These are phyloP conservation scores for Cryoendolithus antarcticus DNA, from an alignment of 2,329 filamentous ascomycete species.

Conservation along the genomic window DNA sequence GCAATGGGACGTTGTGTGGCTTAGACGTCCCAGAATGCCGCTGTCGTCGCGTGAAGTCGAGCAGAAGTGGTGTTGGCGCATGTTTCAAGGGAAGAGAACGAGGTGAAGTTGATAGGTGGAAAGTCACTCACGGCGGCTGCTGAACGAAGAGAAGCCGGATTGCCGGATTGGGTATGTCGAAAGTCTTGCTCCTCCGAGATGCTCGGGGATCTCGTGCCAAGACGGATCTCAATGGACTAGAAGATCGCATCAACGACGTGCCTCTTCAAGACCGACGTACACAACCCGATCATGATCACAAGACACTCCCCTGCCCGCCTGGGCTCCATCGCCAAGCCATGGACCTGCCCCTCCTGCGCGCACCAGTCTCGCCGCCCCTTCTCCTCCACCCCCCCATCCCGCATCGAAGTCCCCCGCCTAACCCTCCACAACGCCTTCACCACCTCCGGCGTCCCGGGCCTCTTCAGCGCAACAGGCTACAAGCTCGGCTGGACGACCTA, in stretches of 20 bases:
- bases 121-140: background rate
- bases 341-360: constrained; percentile 19
- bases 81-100: background rate
- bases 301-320: constrained; percentile 17
- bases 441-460: constrained; percentile 46
- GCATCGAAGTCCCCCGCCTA: no score
- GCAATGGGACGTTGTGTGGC: no score
- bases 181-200: background rate
- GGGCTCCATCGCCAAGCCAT: constrained; percentile 12
- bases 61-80: constrained; percentile 2
- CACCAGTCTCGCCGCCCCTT: no score
- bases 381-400: no score
- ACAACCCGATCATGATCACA: constrained; percentile 17
- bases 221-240: no score
- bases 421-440: no score
- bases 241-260: no score
- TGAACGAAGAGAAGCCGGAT: background rate
- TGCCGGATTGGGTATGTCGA: constrained; percentile 2
- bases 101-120: background rate
- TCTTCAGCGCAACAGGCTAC: constrained; percentile 60
- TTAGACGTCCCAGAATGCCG: no score
- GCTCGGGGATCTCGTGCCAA: no score
- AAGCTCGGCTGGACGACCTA: constrained; percentile 72
- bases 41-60: background rate
- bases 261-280: constrained; percentile 1